Evolutionary conservation across 148 eudicot genomes (phyloP).

Genomic region (Chenopodium quinoa): DNA sequence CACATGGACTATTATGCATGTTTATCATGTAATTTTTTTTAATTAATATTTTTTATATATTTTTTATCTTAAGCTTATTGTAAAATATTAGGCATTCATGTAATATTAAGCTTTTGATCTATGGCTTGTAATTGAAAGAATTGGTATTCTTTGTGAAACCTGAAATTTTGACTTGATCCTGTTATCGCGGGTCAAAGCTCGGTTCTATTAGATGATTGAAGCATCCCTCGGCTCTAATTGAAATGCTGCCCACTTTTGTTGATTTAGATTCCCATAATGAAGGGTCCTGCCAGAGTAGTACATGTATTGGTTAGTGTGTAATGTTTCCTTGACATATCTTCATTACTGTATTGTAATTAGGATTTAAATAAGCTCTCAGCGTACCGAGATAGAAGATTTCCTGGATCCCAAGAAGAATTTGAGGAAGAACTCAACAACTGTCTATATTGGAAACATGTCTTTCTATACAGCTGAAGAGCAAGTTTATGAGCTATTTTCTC

Average conservation of each 20-base stretch:
- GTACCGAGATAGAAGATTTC: slow-evolving; percentile 91
- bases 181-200: slow-evolving; percentile 44
- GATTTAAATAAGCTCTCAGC: slow-evolving; percentile 29
- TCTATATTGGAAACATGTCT: slow-evolving; percentile 92
- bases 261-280: background rate
- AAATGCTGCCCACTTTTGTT: background rate
- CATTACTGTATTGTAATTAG: background rate
- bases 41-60: too few species aligned
- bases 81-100: background rate
- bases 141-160: background rate
- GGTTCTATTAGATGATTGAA: background rate
- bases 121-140: background rate
- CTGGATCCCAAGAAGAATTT: slow-evolving; percentile 83
- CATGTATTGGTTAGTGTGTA: background rate
- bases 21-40: too few species aligned
- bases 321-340: background rate
- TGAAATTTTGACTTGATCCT: background rate
- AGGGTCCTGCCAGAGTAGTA: slow-evolving; percentile 30
- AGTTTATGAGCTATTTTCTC: slow-evolving; percentile 84
- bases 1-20: background rate
- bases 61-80: background rate
- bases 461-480: slow-evolving; percentile 97
- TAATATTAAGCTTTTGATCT: too few species aligned
- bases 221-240: background rate
- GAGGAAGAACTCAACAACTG: slow-evolving; percentile 73